phyloP scores from a whole-genome alignment of 768 basidiomycete species.

The Hysterangium stoloniferum region DNA sequence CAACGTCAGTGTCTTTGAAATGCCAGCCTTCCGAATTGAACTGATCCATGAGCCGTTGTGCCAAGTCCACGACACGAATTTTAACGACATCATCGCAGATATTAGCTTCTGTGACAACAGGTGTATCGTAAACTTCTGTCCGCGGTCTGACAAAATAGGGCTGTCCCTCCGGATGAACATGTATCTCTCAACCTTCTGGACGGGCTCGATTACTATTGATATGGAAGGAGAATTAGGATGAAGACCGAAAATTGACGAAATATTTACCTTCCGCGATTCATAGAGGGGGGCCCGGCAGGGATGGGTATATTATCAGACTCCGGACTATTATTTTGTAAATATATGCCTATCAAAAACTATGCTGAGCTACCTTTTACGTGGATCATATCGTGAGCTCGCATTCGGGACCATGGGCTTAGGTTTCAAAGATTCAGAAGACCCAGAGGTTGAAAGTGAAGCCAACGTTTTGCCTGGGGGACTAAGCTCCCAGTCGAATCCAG shows the following conservation, averaged over 20 bases:
- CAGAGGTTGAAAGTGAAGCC: too few species aligned
- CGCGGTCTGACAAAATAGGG: conserved; percentile 41
- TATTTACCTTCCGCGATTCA: not conserved
- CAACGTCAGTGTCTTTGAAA: conserved; percentile 22
- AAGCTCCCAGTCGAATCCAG: too few species aligned
- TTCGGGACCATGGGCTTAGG: too few species aligned
- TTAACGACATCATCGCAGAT: conserved; percentile 31
- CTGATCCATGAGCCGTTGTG: conserved; percentile 25
- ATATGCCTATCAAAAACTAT: too few species aligned
- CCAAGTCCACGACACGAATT: conserved; percentile 32
- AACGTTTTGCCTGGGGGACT: too few species aligned
- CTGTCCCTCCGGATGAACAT: conserved; percentile 56
- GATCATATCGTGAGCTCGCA: too few species aligned
- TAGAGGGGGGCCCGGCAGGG: not conserved
- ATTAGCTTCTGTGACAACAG: conserved; percentile 50
- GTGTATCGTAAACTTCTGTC: conserved; percentile 20
- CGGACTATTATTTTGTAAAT: too few species aligned
- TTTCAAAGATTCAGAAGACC: too few species aligned
- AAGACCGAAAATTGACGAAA: not conserved
- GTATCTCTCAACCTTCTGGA: conserved; percentile 39
- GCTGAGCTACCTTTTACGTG: too few species aligned
- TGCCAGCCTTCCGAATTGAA: not conserved
- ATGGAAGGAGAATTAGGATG: not conserved
- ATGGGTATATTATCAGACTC: too few species aligned
- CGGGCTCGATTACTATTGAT: conserved; percentile 22